A percentile compares a stretch with the other conserved stretches of the same genome.
Conservation (phyloP, 2,329 filamentous ascomycete genomes). For the Hymenoscyphus linearis region DNA sequence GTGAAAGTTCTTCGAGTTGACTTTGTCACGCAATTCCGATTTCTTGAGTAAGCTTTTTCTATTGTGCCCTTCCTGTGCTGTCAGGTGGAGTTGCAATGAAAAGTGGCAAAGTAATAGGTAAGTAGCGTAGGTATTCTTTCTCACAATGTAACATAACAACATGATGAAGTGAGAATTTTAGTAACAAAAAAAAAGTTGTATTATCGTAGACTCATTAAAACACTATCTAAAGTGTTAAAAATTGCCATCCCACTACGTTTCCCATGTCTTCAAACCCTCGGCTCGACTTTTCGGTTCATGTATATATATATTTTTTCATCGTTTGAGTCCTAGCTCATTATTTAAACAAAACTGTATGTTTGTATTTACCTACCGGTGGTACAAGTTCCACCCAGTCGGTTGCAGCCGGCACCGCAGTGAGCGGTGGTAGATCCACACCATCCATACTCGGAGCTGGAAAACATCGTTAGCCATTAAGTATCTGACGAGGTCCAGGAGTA, state of each 20-base stretch:
- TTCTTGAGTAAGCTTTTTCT: too few species aligned
- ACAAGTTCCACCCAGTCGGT: neutral
- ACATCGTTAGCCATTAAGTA: neutral
- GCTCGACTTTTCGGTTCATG: neutral
- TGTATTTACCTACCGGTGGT: too few species aligned
- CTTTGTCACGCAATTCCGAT: too few species aligned
- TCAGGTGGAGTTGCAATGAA: too few species aligned
- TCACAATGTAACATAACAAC: too few species aligned
- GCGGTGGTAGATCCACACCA: slow-evolving; percentile 24
- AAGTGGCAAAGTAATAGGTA: too few species aligned
- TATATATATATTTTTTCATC: neutral
- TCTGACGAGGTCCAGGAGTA: neutral
- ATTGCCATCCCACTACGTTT: neutral
- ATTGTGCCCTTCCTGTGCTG: too few species aligned
- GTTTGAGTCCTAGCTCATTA: neutral
- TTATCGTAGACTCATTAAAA: neutral
- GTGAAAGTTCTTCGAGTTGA: too few species aligned
- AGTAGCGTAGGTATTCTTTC: too few species aligned
- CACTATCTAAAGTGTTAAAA: neutral
- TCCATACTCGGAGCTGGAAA: neutral
- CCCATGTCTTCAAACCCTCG: neutral
- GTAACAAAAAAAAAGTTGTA: neutral
- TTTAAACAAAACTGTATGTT: neutral
- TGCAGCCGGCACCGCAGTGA: slow-evolving; percentile 30
- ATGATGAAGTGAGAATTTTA: too few species aligned